Evolutionary conservation across 768 basidiomycete species (phyloP).

Genomic region (Saitozyma sp.): DNA sequence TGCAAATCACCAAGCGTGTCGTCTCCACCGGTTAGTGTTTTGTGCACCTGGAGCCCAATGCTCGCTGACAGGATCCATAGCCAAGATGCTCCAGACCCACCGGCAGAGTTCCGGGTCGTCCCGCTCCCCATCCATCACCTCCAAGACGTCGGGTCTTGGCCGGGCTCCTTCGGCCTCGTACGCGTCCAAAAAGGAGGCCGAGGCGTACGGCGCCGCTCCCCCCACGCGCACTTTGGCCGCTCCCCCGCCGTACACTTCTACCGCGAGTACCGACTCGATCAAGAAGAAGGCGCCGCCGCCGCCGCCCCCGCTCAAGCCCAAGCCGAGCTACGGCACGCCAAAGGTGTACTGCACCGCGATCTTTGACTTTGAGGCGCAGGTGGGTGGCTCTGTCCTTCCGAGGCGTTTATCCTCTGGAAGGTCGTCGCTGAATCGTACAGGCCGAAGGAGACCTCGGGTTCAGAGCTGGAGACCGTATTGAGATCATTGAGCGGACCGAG

Average conservation of each 20-base stretch:
- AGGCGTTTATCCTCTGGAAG: neutral
- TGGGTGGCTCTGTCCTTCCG: slow-evolving; percentile 45
- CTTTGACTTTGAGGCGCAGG: slow-evolving; percentile 93
- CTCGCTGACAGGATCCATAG: slow-evolving; percentile 13
- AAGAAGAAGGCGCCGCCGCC: slow-evolving; percentile 80
- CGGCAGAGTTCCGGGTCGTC: slow-evolving; percentile 30
- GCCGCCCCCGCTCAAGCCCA: slow-evolving; percentile 86
- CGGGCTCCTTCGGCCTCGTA: slow-evolving; percentile 57
- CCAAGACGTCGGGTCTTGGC: slow-evolving; percentile 47
- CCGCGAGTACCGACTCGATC: slow-evolving; percentile 56
- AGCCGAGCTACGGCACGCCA: slow-evolving; percentile 65
- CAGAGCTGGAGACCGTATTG: slow-evolving; percentile 70
- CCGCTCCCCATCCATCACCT: slow-evolving; percentile 23
- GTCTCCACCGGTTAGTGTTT: slow-evolving; percentile 73
- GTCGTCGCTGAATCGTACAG: slow-evolving; percentile 52
- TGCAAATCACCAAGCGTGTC: slow-evolving; percentile 79
- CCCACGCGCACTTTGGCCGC: slow-evolving; percentile 39
- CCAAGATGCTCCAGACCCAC: slow-evolving; percentile 48
- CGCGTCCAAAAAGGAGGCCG: slow-evolving; percentile 15
- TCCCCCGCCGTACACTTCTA: slow-evolving; percentile 59
- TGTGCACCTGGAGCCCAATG: neutral
- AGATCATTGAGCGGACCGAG: slow-evolving; percentile 65
- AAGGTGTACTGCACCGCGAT: slow-evolving; percentile 77
- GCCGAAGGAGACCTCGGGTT: slow-evolving; percentile 85
- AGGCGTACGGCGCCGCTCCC: slow-evolving; percentile 23